phyloP scores from a whole-genome alignment of 1,139 yeast genomes.

The Schizosaccharomyces versatilis region DNA sequence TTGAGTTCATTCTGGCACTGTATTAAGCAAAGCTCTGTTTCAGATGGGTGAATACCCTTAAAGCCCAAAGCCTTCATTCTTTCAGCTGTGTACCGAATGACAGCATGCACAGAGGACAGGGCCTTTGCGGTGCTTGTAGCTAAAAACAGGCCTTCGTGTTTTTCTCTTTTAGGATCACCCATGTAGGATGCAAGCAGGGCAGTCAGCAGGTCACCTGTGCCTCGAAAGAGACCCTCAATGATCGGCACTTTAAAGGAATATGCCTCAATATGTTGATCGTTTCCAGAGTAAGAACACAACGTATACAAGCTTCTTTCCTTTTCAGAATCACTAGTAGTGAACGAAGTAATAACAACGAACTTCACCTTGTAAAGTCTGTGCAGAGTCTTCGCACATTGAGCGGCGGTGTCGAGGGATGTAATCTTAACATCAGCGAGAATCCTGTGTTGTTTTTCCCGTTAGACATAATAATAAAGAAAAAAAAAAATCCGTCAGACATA shows the following conservation, averaged over 20 bases:
- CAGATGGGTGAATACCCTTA: neutral
- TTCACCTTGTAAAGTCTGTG: conserved; percentile 32
- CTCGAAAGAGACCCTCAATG: conserved; percentile 59
- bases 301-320: conserved; percentile 22
- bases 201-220: conserved; percentile 80
- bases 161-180: neutral
- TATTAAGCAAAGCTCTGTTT: neutral
- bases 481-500: conserved; percentile 24
- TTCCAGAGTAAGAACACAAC: conserved; percentile 29
- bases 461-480: neutral
- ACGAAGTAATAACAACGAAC: conserved; percentile 50
- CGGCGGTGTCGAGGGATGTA: conserved; percentile 23
- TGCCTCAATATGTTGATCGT: conserved; percentile 20
- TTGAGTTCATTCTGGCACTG: neutral
- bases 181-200: conserved; percentile 22
- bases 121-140: neutral
- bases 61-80: neutral
- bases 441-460: neutral
- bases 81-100: neutral
- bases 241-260: conserved; percentile 23
- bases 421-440: conserved; percentile 22
- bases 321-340: conserved; percentile 18
- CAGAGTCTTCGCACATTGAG: conserved; percentile 27
- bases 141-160: neutral
- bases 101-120: neutral